Percentiles rank a stretch among this genome's conserved stretches.
Conservation (phyloP, 2,329 filamentous ascomycete species). For the Cladophialophora exuberans region DNA sequence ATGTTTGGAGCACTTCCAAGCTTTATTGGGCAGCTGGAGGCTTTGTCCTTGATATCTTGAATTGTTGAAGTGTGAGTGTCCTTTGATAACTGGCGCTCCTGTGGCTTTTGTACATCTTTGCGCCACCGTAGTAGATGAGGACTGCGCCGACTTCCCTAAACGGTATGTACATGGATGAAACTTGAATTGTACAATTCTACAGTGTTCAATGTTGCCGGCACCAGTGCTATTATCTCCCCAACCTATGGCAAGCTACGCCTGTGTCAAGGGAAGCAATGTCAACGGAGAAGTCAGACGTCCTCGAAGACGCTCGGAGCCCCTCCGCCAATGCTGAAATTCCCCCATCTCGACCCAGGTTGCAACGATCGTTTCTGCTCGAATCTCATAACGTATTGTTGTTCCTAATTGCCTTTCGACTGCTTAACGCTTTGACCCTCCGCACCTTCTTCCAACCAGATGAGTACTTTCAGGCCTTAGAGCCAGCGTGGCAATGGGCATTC, state of each 20-base stretch:
- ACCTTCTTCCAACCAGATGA: slow-evolving; percentile 99
- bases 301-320: not conserved
- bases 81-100: too few species aligned
- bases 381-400: slow-evolving; percentile 41
- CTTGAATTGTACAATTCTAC: too few species aligned
- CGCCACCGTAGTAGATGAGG: not conserved
- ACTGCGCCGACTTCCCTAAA: too few species aligned
- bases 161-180: too few species aligned
- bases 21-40: too few species aligned
- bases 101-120: too few species aligned
- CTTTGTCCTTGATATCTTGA: too few species aligned
- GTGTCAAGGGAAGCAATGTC: slow-evolving; percentile 10
- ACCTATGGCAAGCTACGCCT: not conserved
- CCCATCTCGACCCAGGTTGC: not conserved
- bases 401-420: slow-evolving; percentile 69
- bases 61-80: too few species aligned
- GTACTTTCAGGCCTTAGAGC: slow-evolving; percentile 93
- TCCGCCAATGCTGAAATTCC: not conserved
- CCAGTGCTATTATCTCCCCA: not conserved
- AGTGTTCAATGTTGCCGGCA: too few species aligned
- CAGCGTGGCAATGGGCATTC: slow-evolving; percentile 88
- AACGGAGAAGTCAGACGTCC: not conserved
- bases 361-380: slow-evolving; percentile 2
- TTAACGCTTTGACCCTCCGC: slow-evolving; percentile 75
- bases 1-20: too few species aligned